Evolutionary conservation across 2,329 filamentous ascomycete genomes (phyloP), one percentile per base, ranked within the genome.

Genomic region (Cladosporium oxysporum): DNA sequence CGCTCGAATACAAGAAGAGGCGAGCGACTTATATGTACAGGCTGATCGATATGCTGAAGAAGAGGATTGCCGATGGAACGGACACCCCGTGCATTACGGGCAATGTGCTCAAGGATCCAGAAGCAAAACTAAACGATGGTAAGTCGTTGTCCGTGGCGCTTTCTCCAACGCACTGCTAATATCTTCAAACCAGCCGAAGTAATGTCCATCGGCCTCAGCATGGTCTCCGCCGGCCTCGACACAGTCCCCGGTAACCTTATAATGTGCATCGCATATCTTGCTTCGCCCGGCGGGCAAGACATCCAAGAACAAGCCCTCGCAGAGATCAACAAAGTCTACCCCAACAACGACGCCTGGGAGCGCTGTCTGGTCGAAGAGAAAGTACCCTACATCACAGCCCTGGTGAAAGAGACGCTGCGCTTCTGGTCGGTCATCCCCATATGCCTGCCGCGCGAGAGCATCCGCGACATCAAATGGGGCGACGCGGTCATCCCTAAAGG

Each of bases 391-490:
- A 81, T 95, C 67, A 91, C 90, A 0, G 91, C 91, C 0, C 78
- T 95, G 6, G 90, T 91, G 67, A 93, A 93, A 73, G 92, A 95
- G 74, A 87, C 89, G 1, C 82, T 94, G 0, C 86, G 91, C 29
- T 94, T 87, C 81, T 94, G 88, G 85, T 90, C 88, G 2, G 91
- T 94, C 33, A 91, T 93, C 69, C 90, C 91, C 1, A 89, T 95
- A 71, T 92, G 88, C 71, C 83, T 95, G 0, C 91, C 91, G 0
- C 83, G 91, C 3, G 87, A 87, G 18, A 90, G 83, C 67, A 90
- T 91, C 74, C 90, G 89, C 70, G 88, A 91, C 68, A 91, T 94
- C 65, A 81, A 84, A 4, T 93, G 88, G 79, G 82, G 90, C 28
- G 86, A 86, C 18, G 81, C 87, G 0, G 79, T 83, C 1, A 91